Percentiles rank a stretch among this genome's conserved stretches.
Evolutionary conservation across 768 basidiomycete species (phyloP).

Genomic region (Leucogyrophana mollusca): DNA sequence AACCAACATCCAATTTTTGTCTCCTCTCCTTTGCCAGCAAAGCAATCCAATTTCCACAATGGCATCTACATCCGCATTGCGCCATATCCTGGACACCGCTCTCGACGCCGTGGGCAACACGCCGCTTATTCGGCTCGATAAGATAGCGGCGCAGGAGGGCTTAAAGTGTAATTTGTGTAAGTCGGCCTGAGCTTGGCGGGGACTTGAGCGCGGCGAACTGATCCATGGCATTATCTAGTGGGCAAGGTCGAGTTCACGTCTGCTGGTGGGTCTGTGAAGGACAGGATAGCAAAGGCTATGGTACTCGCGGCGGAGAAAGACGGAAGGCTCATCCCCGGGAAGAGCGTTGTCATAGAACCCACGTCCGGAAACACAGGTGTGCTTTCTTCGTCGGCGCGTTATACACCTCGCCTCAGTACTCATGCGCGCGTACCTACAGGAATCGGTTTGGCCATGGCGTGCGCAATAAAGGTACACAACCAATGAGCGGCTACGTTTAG

Average conservation of each 20-base stretch:
- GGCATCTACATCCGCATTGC: slow-evolving; percentile 23
- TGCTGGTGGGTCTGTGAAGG: slow-evolving; percentile 93
- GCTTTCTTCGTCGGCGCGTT: too few species aligned
- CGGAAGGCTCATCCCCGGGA: slow-evolving; percentile 80
- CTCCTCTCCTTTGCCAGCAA: not conserved
- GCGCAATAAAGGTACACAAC: slow-evolving; percentile 82
- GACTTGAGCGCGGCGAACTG: not conserved
- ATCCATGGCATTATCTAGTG: too few species aligned
- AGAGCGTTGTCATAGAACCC: slow-evolving; percentile 93
- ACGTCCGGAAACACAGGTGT: slow-evolving; percentile 94
- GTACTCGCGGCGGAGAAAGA: slow-evolving; percentile 90
- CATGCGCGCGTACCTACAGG: slow-evolving; percentile 42
- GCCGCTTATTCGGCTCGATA: slow-evolving; percentile 84
- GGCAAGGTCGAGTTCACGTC: slow-evolving; percentile 90
- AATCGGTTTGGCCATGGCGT: slow-evolving; percentile 90
- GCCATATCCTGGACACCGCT: slow-evolving; percentile 66
- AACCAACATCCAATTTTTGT: not conserved
- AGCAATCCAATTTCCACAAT: slow-evolving; percentile 21
- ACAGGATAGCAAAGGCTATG: slow-evolving; percentile 96
- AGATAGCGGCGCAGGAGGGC: slow-evolving; percentile 68
- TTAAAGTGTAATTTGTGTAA: slow-evolving; percentile 87
- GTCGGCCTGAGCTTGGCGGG: slow-evolving; percentile 34
- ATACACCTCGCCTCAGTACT: too few species aligned
- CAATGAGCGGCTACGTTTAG: slow-evolving; percentile 15
- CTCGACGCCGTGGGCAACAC: slow-evolving; percentile 89